phyloP scores from a whole-genome alignment of 768 basidiomycete genomes.

The Mycena vulgaris region DNA sequence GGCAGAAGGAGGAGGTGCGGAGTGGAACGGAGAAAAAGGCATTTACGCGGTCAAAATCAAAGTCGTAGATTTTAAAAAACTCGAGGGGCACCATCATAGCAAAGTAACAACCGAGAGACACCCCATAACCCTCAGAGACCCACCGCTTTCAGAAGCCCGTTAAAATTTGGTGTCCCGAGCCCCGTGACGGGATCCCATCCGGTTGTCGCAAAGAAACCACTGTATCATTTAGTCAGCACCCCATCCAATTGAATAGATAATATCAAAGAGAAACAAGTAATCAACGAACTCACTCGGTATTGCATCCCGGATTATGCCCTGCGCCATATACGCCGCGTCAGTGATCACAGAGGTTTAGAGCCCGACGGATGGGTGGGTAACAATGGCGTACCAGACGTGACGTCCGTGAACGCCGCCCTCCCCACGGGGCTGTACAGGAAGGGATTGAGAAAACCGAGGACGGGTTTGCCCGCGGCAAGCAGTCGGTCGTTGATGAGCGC shows the following conservation, averaged over 20 bases:
- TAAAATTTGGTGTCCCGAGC: slow-evolving; percentile 56
- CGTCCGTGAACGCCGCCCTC: slow-evolving; percentile 24
- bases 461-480: slow-evolving; percentile 43
- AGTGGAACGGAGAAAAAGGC: too few relatives aligned
- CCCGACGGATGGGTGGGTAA: neutral
- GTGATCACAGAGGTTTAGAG: too few relatives aligned
- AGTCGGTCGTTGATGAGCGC: slow-evolving; percentile 62
- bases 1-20: too few relatives aligned
- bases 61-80: too few relatives aligned
- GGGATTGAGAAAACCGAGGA: slow-evolving; percentile 61
- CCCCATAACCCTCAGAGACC: slow-evolving; percentile 22
- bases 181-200: too few relatives aligned
- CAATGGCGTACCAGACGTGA: slow-evolving; percentile 10
- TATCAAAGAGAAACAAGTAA: neutral
- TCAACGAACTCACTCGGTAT: slow-evolving; percentile 6
- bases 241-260: neutral
- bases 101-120: neutral
- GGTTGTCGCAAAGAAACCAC: slow-evolving; percentile 50
- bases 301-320: slow-evolving; percentile 30
- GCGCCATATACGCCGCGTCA: too few relatives aligned
- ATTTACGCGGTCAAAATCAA: too few relatives aligned
- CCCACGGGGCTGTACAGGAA: slow-evolving; percentile 51
- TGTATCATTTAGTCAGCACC: slow-evolving; percentile 7
- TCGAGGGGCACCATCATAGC: too few relatives aligned
- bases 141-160: slow-evolving; percentile 8